Evolutionary conservation across 495 filamentous ascomycete genomes (phyloP).

Genomic region (Xylaria sp.): DNA sequence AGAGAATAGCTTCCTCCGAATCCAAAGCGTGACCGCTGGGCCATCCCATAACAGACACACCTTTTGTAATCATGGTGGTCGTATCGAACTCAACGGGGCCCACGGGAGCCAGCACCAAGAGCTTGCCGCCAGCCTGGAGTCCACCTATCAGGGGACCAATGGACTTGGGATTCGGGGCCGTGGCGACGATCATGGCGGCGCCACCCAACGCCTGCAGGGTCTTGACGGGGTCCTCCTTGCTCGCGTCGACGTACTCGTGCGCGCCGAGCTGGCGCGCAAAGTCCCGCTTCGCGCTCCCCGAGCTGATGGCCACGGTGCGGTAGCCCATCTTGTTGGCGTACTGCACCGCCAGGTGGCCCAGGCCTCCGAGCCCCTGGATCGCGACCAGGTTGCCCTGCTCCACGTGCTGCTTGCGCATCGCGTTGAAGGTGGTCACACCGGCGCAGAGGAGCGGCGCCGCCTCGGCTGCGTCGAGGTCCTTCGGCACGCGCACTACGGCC

Average conservation of each 20-base stretch:
- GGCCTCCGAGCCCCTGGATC: conserved; percentile 69
- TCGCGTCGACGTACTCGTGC: conserved; percentile 69
- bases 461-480: conserved; percentile 62
- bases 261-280: conserved; percentile 70
- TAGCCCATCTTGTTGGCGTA: conserved; percentile 71
- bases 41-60: conserved; percentile 65
- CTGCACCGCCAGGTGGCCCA: conserved; percentile 73
- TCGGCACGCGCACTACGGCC: conserved; percentile 67
- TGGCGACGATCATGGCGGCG: conserved; percentile 67
- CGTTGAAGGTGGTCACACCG: conserved; percentile 76
- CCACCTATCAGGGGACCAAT: conserved; percentile 63
- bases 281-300: conserved; percentile 61
- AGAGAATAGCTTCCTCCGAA: conserved; percentile 69
- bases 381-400: conserved; percentile 65
- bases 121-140: conserved; percentile 62
- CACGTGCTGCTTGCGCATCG: conserved; percentile 67
- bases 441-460: conserved; percentile 75
- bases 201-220: conserved; percentile 65
- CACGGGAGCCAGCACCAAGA: conserved; percentile 63
- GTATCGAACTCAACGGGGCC: conserved; percentile 63
- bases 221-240: conserved; percentile 57
- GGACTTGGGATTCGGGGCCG: conserved; percentile 63
- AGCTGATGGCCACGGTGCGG: conserved; percentile 67
- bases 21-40: conserved; percentile 69
- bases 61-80: conserved; percentile 53